These are phyloP conservation scores for Hansfordia pulvinata DNA, from an alignment of 2,329 filamentous ascomycete species.

Conservation along the genomic window DNA sequence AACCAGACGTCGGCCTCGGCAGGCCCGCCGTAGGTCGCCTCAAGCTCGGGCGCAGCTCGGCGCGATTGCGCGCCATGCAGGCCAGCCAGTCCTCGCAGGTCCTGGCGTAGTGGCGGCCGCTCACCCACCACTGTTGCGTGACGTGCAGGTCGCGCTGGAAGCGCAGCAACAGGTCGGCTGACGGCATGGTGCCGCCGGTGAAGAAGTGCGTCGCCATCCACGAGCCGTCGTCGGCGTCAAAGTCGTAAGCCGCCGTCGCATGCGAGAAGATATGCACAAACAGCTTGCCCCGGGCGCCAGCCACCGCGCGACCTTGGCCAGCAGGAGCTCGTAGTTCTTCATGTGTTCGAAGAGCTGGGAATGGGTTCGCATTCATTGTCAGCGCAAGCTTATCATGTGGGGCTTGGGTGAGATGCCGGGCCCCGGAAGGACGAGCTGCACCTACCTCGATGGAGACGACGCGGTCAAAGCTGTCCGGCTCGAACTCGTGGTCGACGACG, in stretches of 20 bases:
- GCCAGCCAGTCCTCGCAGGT: constrained; percentile 58
- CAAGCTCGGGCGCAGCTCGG: constrained; percentile 48
- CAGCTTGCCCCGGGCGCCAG: constrained; percentile 51
- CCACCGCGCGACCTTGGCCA: constrained; percentile 46
- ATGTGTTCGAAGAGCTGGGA: constrained; percentile 57
- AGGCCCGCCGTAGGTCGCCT: constrained; percentile 52
- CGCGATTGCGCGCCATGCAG: constrained; percentile 44
- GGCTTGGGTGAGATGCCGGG: no score
- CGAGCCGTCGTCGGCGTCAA: constrained; percentile 52
- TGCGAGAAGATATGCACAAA: constrained; percentile 60
- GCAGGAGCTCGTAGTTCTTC: constrained; percentile 59
- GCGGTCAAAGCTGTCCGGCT: constrained; percentile 42
- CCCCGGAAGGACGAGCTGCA: no score
- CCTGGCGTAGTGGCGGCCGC: constrained; percentile 52
- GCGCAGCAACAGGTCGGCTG: constrained; percentile 50
- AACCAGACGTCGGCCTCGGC: constrained; percentile 48
- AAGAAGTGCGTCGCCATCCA: constrained; percentile 69
- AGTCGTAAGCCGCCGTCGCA: constrained; percentile 53
- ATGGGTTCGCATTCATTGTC: background rate
- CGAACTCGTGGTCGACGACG: constrained; percentile 52
- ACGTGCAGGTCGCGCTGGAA: constrained; percentile 51
- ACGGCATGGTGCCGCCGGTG: constrained; percentile 60
- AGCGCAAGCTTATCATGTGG: constrained; percentile 2
- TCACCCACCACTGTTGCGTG: constrained; percentile 57
- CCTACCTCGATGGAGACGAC: constrained; percentile 49